Percentiles rank a stretch among this genome's conserved stretches.
phyloP scores from a whole-genome alignment of 2,329 filamentous ascomycete genomes.

The Ceratocystis eucalypticola region DNA sequence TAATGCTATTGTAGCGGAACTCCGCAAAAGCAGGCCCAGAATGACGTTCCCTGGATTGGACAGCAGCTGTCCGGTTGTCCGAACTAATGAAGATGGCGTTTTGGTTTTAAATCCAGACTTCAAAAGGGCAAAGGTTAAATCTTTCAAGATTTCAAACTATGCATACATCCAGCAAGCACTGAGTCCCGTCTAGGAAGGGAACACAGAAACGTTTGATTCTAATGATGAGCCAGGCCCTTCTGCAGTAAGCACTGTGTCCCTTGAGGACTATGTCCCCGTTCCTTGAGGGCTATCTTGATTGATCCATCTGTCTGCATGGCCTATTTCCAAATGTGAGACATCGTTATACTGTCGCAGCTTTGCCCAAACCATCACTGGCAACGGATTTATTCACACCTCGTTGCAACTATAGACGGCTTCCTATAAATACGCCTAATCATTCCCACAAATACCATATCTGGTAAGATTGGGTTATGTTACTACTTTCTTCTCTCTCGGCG shows the following conservation, averaged over 20 bases:
- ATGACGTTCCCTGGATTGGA: slow-evolving; percentile 48
- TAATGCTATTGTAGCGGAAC: slow-evolving; percentile 47
- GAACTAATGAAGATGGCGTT: slow-evolving; percentile 45
- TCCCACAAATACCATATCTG: neutral
- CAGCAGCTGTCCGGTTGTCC: slow-evolving; percentile 49
- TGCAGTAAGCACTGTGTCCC: no score
- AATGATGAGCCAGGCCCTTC: no score
- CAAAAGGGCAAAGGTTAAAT: slow-evolving; percentile 38
- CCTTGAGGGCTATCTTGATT: no score
- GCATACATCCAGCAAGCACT: slow-evolving; percentile 30
- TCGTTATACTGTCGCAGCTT: no score
- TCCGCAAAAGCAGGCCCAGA: slow-evolving; percentile 44
- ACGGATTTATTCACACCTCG: no score
- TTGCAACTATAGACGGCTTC: no score
- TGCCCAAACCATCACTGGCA: no score
- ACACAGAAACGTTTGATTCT: no score
- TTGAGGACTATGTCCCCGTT: no score
- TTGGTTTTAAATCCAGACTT: slow-evolving; percentile 44
- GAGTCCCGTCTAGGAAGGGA: slow-evolving; percentile 10
- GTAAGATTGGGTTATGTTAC: neutral
- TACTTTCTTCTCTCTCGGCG: neutral
- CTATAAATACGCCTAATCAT: neutral
- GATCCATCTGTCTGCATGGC: no score
- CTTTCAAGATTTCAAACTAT: slow-evolving; percentile 45
- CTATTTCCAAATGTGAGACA: no score